Conservation (phyloP, 768 basidiomycete genomes). For the Chalciporus sphaerocephalus region DNA sequence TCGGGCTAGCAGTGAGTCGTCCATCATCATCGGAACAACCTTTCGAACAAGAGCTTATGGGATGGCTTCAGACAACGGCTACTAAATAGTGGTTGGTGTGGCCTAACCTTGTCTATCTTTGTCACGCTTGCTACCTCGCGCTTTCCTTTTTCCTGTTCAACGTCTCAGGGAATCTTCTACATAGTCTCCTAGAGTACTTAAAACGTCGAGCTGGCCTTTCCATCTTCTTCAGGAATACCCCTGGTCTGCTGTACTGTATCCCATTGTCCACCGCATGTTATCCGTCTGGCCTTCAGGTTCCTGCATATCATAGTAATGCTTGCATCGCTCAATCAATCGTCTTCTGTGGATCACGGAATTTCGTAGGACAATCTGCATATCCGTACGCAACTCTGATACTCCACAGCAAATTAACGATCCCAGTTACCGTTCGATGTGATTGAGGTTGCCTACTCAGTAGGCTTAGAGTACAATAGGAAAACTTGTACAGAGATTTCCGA, state of each 20-base stretch:
- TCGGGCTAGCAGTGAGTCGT: slow-evolving; percentile 64
- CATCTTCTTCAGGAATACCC: slow-evolving; percentile 32
- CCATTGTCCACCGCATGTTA: slow-evolving; percentile 32
- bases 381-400: too few species aligned
- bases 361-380: background rate
- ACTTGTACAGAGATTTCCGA: background rate
- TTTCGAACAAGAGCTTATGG: slow-evolving; percentile 35
- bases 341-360: slow-evolving; percentile 10
- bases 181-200: slow-evolving; percentile 27
- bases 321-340: slow-evolving; percentile 31
- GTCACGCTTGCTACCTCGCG: slow-evolving; percentile 2
- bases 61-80: slow-evolving; percentile 35
- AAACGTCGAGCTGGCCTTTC: slow-evolving; percentile 36
- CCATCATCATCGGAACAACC: slow-evolving; percentile 33
- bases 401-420: too few species aligned
- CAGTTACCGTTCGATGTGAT: too few species aligned
- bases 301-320: slow-evolving; percentile 37
- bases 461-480: slow-evolving; percentile 3
- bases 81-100: slow-evolving; percentile 25
- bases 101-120: slow-evolving; percentile 11
- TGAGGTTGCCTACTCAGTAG: too few species aligned
- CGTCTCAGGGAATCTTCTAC: slow-evolving; percentile 15
- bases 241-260: slow-evolving; percentile 40
- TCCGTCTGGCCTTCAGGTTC: slow-evolving; percentile 33
- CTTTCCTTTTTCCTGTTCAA: slow-evolving; percentile 8